A percentile compares a stretch with the other conserved stretches of the same genome.
Evolutionary conservation across 164 flowering plant genomes (phyloP).

Genomic region (Vitis rupestris): DNA sequence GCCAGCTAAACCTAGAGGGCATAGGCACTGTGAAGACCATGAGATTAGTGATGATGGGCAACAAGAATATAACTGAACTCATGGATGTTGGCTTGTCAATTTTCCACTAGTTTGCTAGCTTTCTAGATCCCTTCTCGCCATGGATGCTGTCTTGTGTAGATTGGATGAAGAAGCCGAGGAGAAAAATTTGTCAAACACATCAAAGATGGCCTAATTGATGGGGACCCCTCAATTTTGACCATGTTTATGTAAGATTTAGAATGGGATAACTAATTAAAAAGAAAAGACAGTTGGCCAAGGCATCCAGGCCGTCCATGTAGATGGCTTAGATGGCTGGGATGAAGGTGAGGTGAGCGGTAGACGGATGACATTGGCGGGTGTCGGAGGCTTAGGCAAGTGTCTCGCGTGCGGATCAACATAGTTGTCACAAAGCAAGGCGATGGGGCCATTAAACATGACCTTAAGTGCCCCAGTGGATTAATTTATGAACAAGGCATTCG

Average conservation of each 20-base stretch:
- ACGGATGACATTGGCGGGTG: constrained; percentile 12
- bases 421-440: constrained; percentile 2
- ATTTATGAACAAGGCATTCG: neutral
- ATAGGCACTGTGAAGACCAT: no score
- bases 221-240: constrained; percentile 9
- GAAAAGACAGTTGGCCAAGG: constrained; percentile 4
- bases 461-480: neutral
- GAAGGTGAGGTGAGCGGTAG: constrained; percentile 7
- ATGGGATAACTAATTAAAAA: neutral
- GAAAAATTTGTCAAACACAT: neutral
- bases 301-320: constrained; percentile 11
- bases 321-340: neutral
- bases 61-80: no score
- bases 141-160: no score
- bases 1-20: neutral
- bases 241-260: neutral
- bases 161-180: no score
- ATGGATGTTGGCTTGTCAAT: no score
- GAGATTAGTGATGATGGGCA: no score
- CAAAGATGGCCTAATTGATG: neutral
- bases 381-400: constrained; percentile 22
- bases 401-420: constrained; percentile 22
- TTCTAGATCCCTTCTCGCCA: no score
- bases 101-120: no score
- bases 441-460: neutral